These are phyloP conservation scores for Cryptosporidium ryanae DNA, from an alignment of 169 alveolate species.

Conservation along the genomic window DNA sequence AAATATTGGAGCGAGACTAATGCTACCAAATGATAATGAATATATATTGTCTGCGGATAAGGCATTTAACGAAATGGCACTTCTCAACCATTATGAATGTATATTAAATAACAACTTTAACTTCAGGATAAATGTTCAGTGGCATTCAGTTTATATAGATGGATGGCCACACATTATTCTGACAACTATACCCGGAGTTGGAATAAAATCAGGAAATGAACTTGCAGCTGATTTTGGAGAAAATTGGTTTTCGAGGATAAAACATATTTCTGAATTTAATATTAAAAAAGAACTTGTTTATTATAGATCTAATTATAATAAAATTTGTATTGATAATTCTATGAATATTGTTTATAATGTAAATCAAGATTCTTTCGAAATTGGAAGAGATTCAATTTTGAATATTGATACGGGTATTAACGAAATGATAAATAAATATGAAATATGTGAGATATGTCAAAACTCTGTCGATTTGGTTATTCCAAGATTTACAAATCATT, in stretches of 20 bases:
- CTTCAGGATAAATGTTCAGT: conserved; percentile 86
- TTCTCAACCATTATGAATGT: conserved; percentile 90
- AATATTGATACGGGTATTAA: not conserved
- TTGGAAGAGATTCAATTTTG: not conserved
- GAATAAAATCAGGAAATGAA: conserved; percentile 89
- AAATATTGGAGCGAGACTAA: conserved; percentile 59
- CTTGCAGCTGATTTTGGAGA: conserved; percentile 91
- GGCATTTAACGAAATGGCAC: conserved; percentile 89
- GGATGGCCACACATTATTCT: conserved; percentile 91
- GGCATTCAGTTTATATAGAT: conserved; percentile 89
- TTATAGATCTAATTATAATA: not conserved
- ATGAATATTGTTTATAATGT: not conserved
- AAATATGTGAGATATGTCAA: conserved; percentile 64
- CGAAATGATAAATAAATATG: conserved; percentile 26
- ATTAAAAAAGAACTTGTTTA: conserved; percentile 81
- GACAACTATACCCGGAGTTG: conserved; percentile 85
- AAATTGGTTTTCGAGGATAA: conserved; percentile 89
- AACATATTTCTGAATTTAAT: conserved; percentile 82
- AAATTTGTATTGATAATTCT: not conserved
- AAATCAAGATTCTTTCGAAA: not conserved
- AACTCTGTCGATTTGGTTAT: not conserved
- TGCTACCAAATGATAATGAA: conserved; percentile 87
- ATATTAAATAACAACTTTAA: conserved; percentile 85
- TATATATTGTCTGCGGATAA: conserved; percentile 88
- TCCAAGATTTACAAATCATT: not conserved